These are phyloP conservation scores for Colletotrichum theobromicola DNA, from an alignment of 2,329 filamentous ascomycete species.

Conservation along the genomic window DNA sequence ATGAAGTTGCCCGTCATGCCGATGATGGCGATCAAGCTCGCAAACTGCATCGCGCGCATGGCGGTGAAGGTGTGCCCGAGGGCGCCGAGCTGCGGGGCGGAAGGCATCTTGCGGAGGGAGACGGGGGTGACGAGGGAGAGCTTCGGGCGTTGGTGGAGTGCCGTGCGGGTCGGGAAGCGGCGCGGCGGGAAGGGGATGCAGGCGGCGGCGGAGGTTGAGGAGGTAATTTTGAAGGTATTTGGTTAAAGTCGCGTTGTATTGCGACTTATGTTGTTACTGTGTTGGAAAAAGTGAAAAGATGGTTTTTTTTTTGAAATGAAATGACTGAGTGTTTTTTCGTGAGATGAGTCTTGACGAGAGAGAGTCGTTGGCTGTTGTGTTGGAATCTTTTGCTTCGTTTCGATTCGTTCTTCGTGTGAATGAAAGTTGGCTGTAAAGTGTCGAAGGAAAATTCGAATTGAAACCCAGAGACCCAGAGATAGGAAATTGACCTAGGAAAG, in stretches of 20 bases:
- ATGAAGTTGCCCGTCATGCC: constrained; percentile 86
- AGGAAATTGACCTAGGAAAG: constrained; percentile 27
- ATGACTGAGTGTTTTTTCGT: background rate
- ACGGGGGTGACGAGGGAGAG: constrained; percentile 47
- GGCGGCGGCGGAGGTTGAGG: constrained; percentile 24
- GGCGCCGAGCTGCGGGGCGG: constrained; percentile 66
- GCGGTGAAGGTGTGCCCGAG: constrained; percentile 80
- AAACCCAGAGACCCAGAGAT: constrained; percentile 22
- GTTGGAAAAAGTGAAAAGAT: background rate
- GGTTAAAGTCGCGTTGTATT: constrained; percentile 1
- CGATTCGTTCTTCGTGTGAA: background rate
- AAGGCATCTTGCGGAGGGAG: constrained; percentile 42
- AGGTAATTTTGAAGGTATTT: constrained; percentile 20
- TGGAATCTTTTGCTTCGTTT: background rate
- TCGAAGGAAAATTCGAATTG: constrained; percentile 14
- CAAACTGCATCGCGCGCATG: constrained; percentile 72
- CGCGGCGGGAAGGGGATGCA: constrained; percentile 45
- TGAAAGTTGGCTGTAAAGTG: background rate
- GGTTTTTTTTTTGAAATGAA: background rate
- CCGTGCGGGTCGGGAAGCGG: constrained; percentile 46
- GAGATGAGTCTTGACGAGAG: background rate
- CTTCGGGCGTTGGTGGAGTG: constrained; percentile 37
- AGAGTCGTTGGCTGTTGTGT: background rate
- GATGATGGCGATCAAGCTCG: constrained; percentile 77
- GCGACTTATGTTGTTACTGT: background rate